Percentiles rank a stretch among this genome's conserved stretches.
Conservation (phyloP, 108 stramenopile genomes). For the Ochromonas danica region DNA sequence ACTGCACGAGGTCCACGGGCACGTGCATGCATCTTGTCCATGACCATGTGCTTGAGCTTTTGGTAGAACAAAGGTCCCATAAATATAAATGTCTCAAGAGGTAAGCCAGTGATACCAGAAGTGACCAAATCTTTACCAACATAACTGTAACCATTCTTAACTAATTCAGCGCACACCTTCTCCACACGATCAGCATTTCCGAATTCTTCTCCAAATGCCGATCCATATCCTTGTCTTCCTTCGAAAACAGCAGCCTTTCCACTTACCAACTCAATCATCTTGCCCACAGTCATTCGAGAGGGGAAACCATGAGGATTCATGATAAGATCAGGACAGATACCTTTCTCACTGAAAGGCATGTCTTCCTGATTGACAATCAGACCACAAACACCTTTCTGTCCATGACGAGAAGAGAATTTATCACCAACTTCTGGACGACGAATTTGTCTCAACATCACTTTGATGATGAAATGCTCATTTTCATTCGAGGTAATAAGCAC, state of each 20-base stretch:
- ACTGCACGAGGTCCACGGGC: conserved; percentile 94
- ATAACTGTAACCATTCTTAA: conserved; percentile 91
- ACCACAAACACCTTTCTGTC: conserved; percentile 82
- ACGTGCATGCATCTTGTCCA: conserved; percentile 99
- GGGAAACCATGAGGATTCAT: conserved; percentile 99
- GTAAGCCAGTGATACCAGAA: conserved; percentile 88
- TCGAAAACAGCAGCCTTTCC: conserved; percentile 87
- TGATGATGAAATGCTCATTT: conserved; percentile 88
- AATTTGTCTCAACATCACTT: conserved; percentile 83
- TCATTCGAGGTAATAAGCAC: conserved; percentile 94
- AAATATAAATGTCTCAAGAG: conserved; percentile 90
- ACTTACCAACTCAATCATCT: conserved; percentile 92
- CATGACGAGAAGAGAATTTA: conserved; percentile 96
- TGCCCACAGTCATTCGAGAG: conserved; percentile 98
- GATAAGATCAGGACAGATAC: conserved; percentile 93
- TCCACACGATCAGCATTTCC: conserved; percentile 86
- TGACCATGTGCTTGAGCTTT: conserved; percentile 99
- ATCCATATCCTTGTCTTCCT: conserved; percentile 32
- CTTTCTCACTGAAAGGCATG: conserved; percentile 94
- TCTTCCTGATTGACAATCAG: conserved; percentile 70
- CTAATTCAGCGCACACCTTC: conserved; percentile 52
- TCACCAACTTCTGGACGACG: conserved; percentile 97
- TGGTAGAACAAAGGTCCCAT: conserved; percentile 98
- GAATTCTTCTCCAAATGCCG: conserved; percentile 91
- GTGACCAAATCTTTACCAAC: conserved; percentile 94